Evolutionary conservation across 2,329 filamentous ascomycete species (phyloP).

Genomic region (Hymenoscyphus scutula): DNA sequence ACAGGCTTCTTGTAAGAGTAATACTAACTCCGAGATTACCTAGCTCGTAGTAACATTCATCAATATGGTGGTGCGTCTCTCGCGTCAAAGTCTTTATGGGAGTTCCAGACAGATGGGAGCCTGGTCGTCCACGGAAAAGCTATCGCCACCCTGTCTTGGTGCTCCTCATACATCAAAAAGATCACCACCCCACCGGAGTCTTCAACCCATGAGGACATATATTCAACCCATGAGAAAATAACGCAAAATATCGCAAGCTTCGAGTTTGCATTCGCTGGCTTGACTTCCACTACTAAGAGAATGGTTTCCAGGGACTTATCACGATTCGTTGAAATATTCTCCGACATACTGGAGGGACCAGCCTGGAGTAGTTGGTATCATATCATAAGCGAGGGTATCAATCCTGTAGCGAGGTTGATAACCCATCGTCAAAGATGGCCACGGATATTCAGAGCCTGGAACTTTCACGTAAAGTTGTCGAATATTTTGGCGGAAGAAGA

Average conservation of each 20-base stretch:
- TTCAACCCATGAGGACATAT: not conserved
- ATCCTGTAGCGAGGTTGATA: not conserved
- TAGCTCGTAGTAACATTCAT: not conserved
- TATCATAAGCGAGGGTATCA: not conserved
- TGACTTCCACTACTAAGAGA: not conserved
- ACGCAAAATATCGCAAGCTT: not conserved
- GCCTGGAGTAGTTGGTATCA: not conserved
- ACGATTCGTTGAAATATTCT: not conserved
- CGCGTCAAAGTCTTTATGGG: not conserved
- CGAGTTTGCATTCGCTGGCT: not conserved
- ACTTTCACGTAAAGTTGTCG: not conserved
- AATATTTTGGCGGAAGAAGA: not conserved
- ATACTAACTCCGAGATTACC: too few relatives aligned
- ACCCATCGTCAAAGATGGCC: not conserved
- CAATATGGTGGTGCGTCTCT: not conserved
- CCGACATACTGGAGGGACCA: not conserved
- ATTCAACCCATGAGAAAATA: too few relatives aligned
- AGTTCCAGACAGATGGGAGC: not conserved
- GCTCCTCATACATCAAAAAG: not conserved
- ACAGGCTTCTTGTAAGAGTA: too few relatives aligned
- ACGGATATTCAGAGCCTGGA: not conserved
- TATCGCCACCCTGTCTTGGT: not conserved
- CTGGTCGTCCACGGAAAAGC: not conserved
- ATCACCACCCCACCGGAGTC: not conserved
- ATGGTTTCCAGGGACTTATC: not conserved